Evolutionary conservation across 2,329 filamentous ascomycete genomes (phyloP), one percentile per base, ranked within the genome.

Genomic region (Aspergillus glaucus): DNA sequence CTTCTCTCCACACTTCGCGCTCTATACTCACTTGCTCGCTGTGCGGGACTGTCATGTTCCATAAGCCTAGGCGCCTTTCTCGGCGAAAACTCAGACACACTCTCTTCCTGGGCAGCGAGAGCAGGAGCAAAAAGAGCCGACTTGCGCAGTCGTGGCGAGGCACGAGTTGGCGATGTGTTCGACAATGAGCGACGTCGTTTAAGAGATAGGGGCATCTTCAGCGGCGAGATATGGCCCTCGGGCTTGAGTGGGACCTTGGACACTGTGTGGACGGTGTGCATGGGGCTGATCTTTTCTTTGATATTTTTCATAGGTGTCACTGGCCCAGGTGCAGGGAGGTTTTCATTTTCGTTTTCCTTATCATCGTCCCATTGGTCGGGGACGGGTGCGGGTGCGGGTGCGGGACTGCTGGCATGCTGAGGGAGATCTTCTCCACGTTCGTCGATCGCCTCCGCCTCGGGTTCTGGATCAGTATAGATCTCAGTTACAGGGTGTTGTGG

Each of bases 171-270:
- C 55, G 51, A 75, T 65, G 49, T 72, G 69, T 30, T 78, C 68
- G 46, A 79, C 71, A 59, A 78, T 69, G 61, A 86, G 68, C 59
- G 81, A 48, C 73, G 66, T 56, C 75, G 59, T 63, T 79, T 69
- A 40, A 19, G n/a, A 10, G 26, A 30, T 50, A 73, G 65, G 48
- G 72, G 61, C 47, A 73, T 53, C 52, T 71, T 72, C 55, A 74
- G 50, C 43, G 76, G 74, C 7, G 75, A 76, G 2, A 73, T 64
- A 5, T 75, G 68, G 12, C 73, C 85, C 21, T 83, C 82, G 3
- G 82, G 75, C 65, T 88, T 88, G 37, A 91, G 70, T 1, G 87
- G 86, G 4, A 91, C 81, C 68, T 90, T 91, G 22, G 85, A 87
- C 0, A 87, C 82, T 0, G 87, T 91, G 64, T 87, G 81, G 53